Percentiles rank a stretch among this genome's conserved stretches.
Conservation (phyloP, 805 yeast genomes). For the Danielia oregonensis region DNA sequence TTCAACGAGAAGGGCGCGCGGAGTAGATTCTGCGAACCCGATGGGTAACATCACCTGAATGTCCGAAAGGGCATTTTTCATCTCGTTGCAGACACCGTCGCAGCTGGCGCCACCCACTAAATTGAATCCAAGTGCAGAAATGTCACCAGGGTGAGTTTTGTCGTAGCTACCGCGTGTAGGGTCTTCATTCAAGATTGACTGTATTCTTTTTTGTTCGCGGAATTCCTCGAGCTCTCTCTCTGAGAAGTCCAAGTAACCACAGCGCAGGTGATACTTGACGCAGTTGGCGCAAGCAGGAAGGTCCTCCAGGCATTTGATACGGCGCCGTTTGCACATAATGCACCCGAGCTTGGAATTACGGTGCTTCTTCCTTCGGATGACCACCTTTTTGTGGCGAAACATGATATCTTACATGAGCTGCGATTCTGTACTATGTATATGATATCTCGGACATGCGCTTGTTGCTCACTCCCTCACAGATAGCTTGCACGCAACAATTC, state of each 20-base stretch:
- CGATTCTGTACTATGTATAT: background rate
- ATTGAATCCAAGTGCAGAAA: background rate
- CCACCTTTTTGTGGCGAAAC: background rate
- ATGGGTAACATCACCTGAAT: no score
- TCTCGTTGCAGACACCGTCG: background rate
- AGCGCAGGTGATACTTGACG: constrained; percentile 35
- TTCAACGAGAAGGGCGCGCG: no score
- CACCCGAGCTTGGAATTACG: constrained; percentile 20
- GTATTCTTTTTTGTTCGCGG: constrained; percentile 14
- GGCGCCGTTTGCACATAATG: constrained; percentile 16
- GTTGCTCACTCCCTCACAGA: no score
- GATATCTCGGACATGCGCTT: no score
- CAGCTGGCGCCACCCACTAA: no score
- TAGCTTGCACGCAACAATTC: no score
- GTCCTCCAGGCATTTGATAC: constrained; percentile 27
- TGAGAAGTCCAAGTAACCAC: constrained; percentile 36
- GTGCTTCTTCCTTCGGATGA: constrained; percentile 19
- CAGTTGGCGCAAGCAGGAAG: constrained; percentile 39
- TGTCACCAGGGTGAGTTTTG: background rate
- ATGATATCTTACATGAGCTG: background rate
- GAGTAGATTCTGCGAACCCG: background rate
- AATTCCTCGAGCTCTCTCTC: constrained; percentile 29
- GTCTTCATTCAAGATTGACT: background rate
- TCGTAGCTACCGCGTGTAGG: background rate
- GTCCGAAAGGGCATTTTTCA: no score